These are phyloP conservation scores for Sugiyamaella qingdaonensis DNA, from an alignment of 805 yeast genomes.

Conservation along the genomic window DNA sequence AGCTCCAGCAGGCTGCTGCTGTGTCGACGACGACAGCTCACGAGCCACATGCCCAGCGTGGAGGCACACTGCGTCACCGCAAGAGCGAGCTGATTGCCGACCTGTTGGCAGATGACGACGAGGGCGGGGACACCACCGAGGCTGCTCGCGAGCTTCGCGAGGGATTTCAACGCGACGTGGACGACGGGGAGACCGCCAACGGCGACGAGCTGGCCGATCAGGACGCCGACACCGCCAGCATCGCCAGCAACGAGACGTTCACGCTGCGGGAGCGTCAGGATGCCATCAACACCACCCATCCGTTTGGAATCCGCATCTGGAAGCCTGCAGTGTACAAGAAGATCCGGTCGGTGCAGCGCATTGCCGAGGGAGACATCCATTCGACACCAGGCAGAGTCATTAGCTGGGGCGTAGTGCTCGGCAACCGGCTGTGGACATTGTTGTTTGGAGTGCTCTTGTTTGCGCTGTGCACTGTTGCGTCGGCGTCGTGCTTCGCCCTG, in stretches of 20 bases:
- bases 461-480: conserved; percentile 48
- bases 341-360: conserved; percentile 80
- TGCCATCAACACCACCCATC: conserved; percentile 95
- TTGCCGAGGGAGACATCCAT: conserved; percentile 92
- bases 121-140: conserved; percentile 7
- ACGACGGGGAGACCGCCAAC: conserved; percentile 4
- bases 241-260: conserved; percentile 64
- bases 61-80: conserved; percentile 12
- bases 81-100: conserved; percentile 16
- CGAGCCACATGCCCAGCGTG: background rate
- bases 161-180: conserved; percentile 9
- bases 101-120: conserved; percentile 9
- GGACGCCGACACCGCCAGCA: conserved; percentile 32
- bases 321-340: conserved; percentile 96
- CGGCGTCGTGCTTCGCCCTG: conserved; percentile 41
- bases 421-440: conserved; percentile 69
- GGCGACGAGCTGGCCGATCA: conserved; percentile 17
- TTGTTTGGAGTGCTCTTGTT: conserved; percentile 67
- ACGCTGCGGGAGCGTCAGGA: conserved; percentile 90
- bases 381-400: conserved; percentile 56
- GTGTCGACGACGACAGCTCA: background rate
- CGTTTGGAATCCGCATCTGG: conserved; percentile 98
- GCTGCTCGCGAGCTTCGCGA: conserved; percentile 4
- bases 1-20: background rate
- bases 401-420: conserved; percentile 56